A percentile compares a stretch with the other conserved stretches of the same genome.
These are phyloP conservation scores for Rhipidocladum racemiflorum DNA, from an alignment of 176 grass and related monocot species.

Conservation along the genomic window DNA sequence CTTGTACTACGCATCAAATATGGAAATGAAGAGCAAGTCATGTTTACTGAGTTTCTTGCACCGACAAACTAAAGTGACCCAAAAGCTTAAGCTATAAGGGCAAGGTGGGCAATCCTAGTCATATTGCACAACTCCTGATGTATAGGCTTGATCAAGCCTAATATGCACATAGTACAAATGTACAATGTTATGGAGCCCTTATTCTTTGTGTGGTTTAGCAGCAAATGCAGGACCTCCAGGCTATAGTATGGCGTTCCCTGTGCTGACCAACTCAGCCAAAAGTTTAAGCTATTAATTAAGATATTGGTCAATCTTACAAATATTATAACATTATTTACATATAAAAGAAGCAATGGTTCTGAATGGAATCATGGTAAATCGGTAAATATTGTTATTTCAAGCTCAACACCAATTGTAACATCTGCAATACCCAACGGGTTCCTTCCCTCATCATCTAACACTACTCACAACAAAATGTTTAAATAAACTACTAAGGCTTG, in stretches of 20 bases:
- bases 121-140: neutral
- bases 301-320: conserved; percentile 9
- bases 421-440: neutral
- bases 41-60: neutral
- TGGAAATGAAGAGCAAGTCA: neutral
- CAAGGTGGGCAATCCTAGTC: neutral
- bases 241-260: neutral
- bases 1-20: neutral
- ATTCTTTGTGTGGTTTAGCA: conserved; percentile 3
- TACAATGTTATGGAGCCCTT: neutral
- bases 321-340: neutral
- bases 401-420: neutral
- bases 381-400: neutral
- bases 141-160: conserved; percentile 1
- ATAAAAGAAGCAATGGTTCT: neutral
- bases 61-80: neutral
- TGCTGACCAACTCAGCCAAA: neutral
- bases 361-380: neutral
- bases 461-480: neutral
- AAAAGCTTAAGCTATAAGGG: neutral
- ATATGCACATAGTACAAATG: neutral
- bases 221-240: neutral
- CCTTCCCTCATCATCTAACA: no score
- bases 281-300: neutral
- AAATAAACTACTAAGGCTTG: neutral